Conservation (phyloP, 768 basidiomycete genomes). For the Leccinum variicolor region DNA sequence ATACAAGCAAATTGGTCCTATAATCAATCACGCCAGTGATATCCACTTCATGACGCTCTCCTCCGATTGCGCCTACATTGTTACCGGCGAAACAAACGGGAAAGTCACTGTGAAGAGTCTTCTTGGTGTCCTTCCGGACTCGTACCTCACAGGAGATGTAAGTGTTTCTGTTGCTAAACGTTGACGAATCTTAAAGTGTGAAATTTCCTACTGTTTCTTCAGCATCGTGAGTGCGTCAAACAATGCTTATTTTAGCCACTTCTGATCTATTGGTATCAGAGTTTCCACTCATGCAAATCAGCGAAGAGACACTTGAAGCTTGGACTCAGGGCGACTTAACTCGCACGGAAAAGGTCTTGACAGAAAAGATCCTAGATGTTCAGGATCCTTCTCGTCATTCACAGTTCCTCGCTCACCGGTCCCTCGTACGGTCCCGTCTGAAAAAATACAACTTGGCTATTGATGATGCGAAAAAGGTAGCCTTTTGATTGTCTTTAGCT, state of each 20-base stretch:
- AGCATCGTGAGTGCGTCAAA: not conserved
- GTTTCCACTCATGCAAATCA: not conserved
- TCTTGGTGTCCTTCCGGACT: not conserved
- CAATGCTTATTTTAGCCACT: fast-evolving
- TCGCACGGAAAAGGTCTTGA: not conserved
- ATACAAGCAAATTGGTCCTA: not conserved
- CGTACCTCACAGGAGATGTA: not conserved
- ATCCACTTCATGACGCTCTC: not conserved
- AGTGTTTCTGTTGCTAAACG: not conserved
- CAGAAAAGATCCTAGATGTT: not conserved
- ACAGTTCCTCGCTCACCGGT: not conserved
- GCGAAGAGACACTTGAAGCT: not conserved
- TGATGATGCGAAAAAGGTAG: constrained; percentile 5
- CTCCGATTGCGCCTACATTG: not conserved
- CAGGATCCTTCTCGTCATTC: not conserved
- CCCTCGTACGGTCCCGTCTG: not conserved
- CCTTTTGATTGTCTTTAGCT: fast-evolving
- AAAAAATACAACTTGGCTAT: not conserved
- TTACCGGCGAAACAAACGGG: not conserved
- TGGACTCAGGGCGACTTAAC: not conserved
- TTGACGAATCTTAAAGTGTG: not conserved
- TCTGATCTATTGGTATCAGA: not conserved
- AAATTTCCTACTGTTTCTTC: too few species aligned
- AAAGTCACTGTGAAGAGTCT: not conserved
- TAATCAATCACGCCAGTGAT: not conserved